Conservation (phyloP, 257 asterid species). For the Capsicum pubescens region DNA sequence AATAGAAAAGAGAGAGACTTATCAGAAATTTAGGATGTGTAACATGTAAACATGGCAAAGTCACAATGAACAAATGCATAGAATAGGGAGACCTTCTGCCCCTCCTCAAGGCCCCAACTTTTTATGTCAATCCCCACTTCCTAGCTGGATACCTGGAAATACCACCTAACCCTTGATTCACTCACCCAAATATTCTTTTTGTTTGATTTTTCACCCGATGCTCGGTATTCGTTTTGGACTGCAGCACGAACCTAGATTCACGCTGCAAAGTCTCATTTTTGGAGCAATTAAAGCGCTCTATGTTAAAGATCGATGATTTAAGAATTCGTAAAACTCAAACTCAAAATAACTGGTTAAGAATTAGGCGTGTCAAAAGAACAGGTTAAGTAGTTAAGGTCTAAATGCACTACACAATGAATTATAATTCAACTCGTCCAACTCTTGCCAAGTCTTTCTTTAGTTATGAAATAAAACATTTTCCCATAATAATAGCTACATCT, state of each 20-base stretch:
- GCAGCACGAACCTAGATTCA: too few relatives aligned
- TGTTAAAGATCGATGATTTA: neutral
- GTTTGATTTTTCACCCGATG: neutral
- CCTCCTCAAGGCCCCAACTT: conserved; percentile 19
- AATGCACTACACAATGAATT: neutral
- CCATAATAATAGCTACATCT: too few relatives aligned
- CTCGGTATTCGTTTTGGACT: neutral
- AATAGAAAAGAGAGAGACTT: neutral
- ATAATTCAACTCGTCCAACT: neutral
- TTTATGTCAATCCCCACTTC: conserved; percentile 21
- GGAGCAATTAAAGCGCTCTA: neutral
- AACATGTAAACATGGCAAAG: conserved; percentile 6
- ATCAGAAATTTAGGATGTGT: neutral
- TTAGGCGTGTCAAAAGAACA: neutral
- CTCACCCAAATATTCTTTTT: neutral
- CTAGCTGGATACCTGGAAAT: conserved; percentile 20
- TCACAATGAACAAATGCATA: conserved; percentile 26
- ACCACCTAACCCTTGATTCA: neutral
- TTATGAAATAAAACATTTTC: neutral
- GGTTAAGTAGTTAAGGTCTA: neutral
- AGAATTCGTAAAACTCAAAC: neutral
- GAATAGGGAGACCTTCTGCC: neutral
- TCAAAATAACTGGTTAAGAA: too few relatives aligned
- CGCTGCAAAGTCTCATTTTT: too few relatives aligned
- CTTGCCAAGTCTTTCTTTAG: neutral